A percentile compares a stretch with the other conserved stretches of the same genome.
Evolutionary conservation across 352 stramenopile genomes (phyloP).

Genomic region (Globisporangium camurandrum): DNA sequence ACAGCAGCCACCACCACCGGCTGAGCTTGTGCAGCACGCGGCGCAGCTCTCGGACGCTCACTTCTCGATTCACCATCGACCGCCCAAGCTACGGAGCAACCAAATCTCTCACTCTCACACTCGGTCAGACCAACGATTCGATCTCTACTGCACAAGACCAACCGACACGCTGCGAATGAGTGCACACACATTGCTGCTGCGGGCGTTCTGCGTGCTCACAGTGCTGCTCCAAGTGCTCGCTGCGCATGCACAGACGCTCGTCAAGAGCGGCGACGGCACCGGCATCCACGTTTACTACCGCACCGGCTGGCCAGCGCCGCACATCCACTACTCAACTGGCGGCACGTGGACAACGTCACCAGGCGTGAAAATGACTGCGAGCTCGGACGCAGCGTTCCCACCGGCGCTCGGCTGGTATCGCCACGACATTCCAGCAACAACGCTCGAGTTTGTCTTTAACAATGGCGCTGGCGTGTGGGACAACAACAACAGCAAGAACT

Average conservation of each 20-base stretch:
- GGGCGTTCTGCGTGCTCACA: background rate
- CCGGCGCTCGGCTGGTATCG: slow-evolving; percentile 24
- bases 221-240: slow-evolving; percentile 1
- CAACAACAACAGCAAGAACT: slow-evolving; percentile 40
- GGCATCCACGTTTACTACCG: slow-evolving; percentile 43
- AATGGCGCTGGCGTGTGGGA: slow-evolving; percentile 16
- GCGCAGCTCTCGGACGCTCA: background rate
- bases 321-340: slow-evolving; percentile 46
- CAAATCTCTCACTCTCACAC: background rate
- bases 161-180: background rate
- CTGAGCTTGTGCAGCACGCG: background rate
- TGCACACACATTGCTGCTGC: background rate
- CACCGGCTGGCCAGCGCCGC: slow-evolving; percentile 29
- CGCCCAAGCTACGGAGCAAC: background rate
- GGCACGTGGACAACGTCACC: slow-evolving; percentile 12
- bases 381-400: slow-evolving; percentile 14
- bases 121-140: background rate
- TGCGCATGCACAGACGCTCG: slow-evolving; percentile 25
- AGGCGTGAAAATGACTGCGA: slow-evolving; percentile 10
- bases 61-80: background rate
- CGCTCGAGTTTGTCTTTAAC: slow-evolving; percentile 45
- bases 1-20: background rate
- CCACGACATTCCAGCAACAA: slow-evolving; percentile 19
- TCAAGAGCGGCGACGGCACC: slow-evolving; percentile 25
- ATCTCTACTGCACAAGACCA: background rate